Base-by-base conservation (phyloP, 805 yeast genomes). In the Kodamaea jinghongensis region DNA sequence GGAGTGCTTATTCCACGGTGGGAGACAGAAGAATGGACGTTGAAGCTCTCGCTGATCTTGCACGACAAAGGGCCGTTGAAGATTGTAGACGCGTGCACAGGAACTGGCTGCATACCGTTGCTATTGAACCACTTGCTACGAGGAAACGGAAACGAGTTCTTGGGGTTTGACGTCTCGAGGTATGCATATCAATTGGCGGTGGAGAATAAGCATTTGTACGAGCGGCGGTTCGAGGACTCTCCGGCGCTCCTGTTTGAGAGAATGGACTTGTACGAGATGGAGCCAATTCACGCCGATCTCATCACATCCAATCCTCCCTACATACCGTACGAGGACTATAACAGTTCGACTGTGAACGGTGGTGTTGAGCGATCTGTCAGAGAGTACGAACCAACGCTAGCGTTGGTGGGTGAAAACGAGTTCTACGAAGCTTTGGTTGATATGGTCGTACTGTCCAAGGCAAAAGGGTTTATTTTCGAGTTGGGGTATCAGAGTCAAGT, bases 1-100 rank as follows among this genome's bases (percentile, higher is more conserved):
- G 79, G 79, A 0, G 97, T 88, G 2, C 63, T 91, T 44, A 90
- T 91, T 17, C 98, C 99, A 0, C 63, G 99, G 36, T 81, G 91
- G 84, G 99, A 91, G 56, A 91, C 99, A 0, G 98, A 91, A 57
- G 96, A 88, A 53, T 91, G 97, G 97, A 67, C 75, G 7, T 26
- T 64, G 20, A 70, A 70, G 39, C 55, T 84, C 14, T 59, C 65
- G 3, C 14, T 22, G n/a, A 11, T 34, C 20, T 12, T 28, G 3
- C 14, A 13, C 7, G 23, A 6, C 20, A 44, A 6, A 8, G 25
- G 3, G 4, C 36, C 52, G 3, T 36, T 70, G 15, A 50, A 42
- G 2, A 59, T 81, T 2, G 46, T 84, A 6, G 97, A 90, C 61
- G 67, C 86, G 17, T 89, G 96, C 48, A 77, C 96, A 0, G 97